A percentile compares a stretch with the other conserved stretches of the same genome.
Conservation (phyloP, 2,329 filamentous ascomycete species). For the Pseudogymnoascus sp. region DNA sequence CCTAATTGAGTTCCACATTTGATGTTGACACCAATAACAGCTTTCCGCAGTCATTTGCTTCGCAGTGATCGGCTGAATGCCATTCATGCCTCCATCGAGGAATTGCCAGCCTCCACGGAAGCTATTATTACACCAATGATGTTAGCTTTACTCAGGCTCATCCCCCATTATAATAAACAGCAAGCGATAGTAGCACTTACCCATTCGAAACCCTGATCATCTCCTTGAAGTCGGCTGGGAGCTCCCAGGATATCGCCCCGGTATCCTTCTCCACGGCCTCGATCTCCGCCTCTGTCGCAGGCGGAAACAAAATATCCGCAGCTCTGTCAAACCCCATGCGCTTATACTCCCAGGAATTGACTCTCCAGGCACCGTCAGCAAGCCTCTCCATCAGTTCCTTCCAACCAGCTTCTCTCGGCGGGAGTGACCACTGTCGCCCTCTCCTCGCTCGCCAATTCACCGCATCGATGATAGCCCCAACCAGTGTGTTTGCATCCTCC, state of each 20-base stretch:
- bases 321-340: slow-evolving; percentile 2
- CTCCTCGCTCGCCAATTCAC: slow-evolving; percentile 10
- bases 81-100: slow-evolving; percentile 12
- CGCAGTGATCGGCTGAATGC: neutral
- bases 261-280: slow-evolving; percentile 8
- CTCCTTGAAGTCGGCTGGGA: slow-evolving; percentile 13
- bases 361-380: slow-evolving; percentile 12
- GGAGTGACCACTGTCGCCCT: slow-evolving; percentile 11
- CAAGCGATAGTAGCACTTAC: slow-evolving; percentile 9
- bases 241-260: too few relatives aligned
- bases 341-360: slow-evolving; percentile 10
- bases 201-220: slow-evolving; percentile 14
- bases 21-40: neutral
- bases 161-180: neutral
- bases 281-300: slow-evolving; percentile 13
- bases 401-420: slow-evolving; percentile 12
- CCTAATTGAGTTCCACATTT: slow-evolving; percentile 6
- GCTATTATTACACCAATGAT: neutral
- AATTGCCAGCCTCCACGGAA: slow-evolving; percentile 14
- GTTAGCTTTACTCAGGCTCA: neutral
- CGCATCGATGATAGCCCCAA: neutral
- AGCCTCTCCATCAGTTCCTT: slow-evolving; percentile 13
- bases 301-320: slow-evolving; percentile 12
- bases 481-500: slow-evolving; percentile 10
- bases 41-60: neutral